A percentile compares a stretch with the other conserved stretches of the same genome.
phyloP scores from a whole-genome alignment of 805 yeast species.

The Suhomyces sp. region DNA sequence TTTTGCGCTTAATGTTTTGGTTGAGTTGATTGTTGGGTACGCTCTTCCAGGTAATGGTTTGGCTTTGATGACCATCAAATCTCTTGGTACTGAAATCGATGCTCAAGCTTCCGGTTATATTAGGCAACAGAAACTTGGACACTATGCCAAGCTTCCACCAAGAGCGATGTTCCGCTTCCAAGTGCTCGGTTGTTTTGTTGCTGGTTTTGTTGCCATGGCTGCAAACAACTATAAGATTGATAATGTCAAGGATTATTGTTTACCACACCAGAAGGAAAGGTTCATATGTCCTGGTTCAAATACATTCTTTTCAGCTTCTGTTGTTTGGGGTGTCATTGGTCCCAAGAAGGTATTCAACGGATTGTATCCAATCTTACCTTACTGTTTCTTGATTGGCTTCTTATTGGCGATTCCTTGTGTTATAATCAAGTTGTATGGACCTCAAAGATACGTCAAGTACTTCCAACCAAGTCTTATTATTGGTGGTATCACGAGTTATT shows the following conservation, averaged over 20 bases:
- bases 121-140: slow-evolving; percentile 61
- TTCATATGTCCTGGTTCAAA: slow-evolving; percentile 31
- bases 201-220: slow-evolving; percentile 20
- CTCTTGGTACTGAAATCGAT: slow-evolving; percentile 56
- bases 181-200: slow-evolving; percentile 18
- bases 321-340: slow-evolving; percentile 61
- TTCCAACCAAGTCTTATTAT: slow-evolving; percentile 37
- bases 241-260: slow-evolving; percentile 19
- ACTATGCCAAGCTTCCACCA: slow-evolving; percentile 65
- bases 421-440: slow-evolving; percentile 14
- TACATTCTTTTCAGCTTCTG: slow-evolving; percentile 51
- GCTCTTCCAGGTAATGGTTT: slow-evolving; percentile 38
- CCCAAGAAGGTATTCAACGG: slow-evolving; percentile 31
- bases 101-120: slow-evolving; percentile 57
- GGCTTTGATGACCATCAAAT: slow-evolving; percentile 51
- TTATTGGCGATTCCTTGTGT: slow-evolving; percentile 22
- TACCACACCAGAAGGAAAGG: slow-evolving; percentile 17
- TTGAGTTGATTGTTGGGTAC: slow-evolving; percentile 38
- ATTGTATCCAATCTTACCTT: slow-evolving; percentile 32
- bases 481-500: slow-evolving; percentile 31
- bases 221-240: slow-evolving; percentile 18
- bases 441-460: slow-evolving; percentile 20
- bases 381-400: slow-evolving; percentile 35
- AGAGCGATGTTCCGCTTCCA: slow-evolving; percentile 32
- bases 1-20: slow-evolving; percentile 36